Conservation (phyloP, 208 protist genomes). For the Trypanosoma avium region DNA sequence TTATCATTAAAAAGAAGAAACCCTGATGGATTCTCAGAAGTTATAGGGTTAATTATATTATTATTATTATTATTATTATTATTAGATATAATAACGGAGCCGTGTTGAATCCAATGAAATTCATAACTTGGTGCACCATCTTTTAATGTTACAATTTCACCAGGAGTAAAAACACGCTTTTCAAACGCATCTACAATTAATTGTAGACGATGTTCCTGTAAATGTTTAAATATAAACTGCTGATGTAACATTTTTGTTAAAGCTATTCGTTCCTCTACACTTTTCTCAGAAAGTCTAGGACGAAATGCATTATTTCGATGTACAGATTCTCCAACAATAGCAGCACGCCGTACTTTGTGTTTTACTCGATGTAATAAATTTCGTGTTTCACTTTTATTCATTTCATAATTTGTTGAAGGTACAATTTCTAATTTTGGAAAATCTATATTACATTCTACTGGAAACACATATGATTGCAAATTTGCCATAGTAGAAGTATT, state of each 20-base stretch:
- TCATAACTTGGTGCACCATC: conserved; percentile 4
- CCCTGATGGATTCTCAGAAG: neutral
- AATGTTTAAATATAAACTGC: neutral
- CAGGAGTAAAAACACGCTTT: neutral
- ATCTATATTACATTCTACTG: too few species aligned
- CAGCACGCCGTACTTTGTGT: neutral
- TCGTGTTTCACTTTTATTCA: neutral
- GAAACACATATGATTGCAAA: too few species aligned
- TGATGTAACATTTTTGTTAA: neutral
- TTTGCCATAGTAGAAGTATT: too few species aligned
- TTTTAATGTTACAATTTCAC: neutral
- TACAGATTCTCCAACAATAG: conserved; percentile 11
- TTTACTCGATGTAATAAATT: neutral
- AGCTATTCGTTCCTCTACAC: neutral
- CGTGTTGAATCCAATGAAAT: conserved; percentile 18
- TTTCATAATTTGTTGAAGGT: neutral
- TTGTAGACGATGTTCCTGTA: neutral
- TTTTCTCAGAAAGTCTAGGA: conserved; percentile 1
- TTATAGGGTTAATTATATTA: neutral
- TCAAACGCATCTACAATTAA: conserved; percentile 20
- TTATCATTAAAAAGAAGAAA: neutral
- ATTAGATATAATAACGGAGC: neutral
- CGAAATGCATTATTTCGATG: neutral
- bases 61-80: neutral
- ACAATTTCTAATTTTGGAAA: neutral